Percentiles rank a stretch among this genome's conserved stretches.
phyloP scores from a whole-genome alignment of 306 rosid genomes.

The Casuarina cunninghamiana region DNA sequence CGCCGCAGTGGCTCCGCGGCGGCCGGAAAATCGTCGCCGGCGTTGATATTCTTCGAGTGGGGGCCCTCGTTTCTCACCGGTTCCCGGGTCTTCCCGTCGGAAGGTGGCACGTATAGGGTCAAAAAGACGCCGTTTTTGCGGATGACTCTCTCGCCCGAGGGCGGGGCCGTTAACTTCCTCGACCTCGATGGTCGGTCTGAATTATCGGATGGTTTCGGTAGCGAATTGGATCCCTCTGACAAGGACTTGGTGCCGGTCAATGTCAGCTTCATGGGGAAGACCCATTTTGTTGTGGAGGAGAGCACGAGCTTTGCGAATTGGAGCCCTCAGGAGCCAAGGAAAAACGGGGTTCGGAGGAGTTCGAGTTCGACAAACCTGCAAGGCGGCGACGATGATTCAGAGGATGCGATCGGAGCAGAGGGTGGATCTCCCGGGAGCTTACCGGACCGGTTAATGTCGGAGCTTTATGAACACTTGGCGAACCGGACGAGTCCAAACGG shows the following conservation, averaged over 20 bases:
- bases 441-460: constrained; percentile 68
- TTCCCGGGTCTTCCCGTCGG: constrained; percentile 72
- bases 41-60: constrained; percentile 86
- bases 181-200: constrained; percentile 61
- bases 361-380: constrained; percentile 37
- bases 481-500: constrained; percentile 75
- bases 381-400: constrained; percentile 50
- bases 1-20: constrained; percentile 65
- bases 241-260: constrained; percentile 56
- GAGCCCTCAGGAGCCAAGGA: constrained; percentile 28
- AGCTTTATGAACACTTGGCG: constrained; percentile 88
- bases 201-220: constrained; percentile 22
- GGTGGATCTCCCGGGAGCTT: constrained; percentile 74
- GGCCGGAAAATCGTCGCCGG: constrained; percentile 42
- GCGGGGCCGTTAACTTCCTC: constrained; percentile 50
- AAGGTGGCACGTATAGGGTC: constrained; percentile 49
- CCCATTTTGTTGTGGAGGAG: constrained; percentile 82
- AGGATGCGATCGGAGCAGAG: constrained; percentile 40
- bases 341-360: constrained; percentile 39
- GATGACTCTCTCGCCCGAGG: constrained; percentile 65
- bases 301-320: constrained; percentile 35
- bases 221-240: constrained; percentile 24
- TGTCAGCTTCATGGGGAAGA: constrained; percentile 72
- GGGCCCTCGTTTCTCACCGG: constrained; percentile 59
- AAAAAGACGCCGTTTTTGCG: constrained; percentile 64